Conservation (phyloP, 148 eudicot genomes). For the Rhododendron henanense region DNA sequence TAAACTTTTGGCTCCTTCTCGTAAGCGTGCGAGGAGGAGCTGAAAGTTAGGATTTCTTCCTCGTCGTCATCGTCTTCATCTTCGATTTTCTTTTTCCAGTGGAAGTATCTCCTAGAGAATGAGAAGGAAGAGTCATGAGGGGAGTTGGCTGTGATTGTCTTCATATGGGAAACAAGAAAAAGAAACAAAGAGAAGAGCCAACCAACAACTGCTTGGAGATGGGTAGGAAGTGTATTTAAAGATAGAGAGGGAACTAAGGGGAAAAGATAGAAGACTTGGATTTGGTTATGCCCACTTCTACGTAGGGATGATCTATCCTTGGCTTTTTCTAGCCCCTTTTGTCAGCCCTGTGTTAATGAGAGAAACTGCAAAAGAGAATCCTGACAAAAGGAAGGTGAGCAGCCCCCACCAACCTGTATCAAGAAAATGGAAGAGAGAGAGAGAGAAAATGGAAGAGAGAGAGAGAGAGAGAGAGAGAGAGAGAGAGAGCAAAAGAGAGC, state of each 20-base stretch:
- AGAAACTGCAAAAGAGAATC: constrained; percentile 15
- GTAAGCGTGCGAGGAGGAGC: constrained; percentile 43
- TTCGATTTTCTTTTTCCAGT: constrained; percentile 50
- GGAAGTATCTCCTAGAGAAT: constrained; percentile 76
- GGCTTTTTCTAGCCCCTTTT: constrained; percentile 10
- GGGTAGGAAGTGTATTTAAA: background rate
- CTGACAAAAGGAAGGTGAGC: constrained; percentile 65
- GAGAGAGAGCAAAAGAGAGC: background rate
- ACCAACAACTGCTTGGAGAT: background rate
- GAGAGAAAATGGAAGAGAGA: background rate
- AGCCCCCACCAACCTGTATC: constrained; percentile 50
- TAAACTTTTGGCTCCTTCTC: constrained; percentile 19
- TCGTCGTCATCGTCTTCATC: constrained; percentile 30
- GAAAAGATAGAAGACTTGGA: constrained; percentile 1
- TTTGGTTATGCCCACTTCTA: constrained; percentile 1
- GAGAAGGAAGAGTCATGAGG: constrained; percentile 73
- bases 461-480: background rate
- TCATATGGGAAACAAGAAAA: constrained; percentile 37
- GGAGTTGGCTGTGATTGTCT: constrained; percentile 62
- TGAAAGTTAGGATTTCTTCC: constrained; percentile 26
- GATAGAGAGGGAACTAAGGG: constrained; percentile 2
- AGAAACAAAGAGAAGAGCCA: background rate
- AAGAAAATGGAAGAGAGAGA: constrained; percentile 9
- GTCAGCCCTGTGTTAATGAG: constrained; percentile 1
- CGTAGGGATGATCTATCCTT: constrained; percentile 14